Conservation (phyloP, 345 rosid genomes). For the Eucalyptus cloeziana region DNA sequence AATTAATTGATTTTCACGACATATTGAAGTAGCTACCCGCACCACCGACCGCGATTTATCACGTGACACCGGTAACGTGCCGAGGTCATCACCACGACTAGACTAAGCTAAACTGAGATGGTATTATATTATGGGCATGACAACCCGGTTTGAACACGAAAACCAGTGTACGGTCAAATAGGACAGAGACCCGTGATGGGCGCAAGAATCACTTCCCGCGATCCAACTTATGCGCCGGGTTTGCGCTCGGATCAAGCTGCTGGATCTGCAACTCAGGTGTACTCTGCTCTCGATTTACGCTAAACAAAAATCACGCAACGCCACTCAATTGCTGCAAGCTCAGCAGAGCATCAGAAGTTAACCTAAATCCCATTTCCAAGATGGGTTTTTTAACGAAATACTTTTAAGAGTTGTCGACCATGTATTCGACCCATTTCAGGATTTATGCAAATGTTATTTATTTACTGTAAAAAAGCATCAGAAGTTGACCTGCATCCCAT, state of each 20-base stretch:
- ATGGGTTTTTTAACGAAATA: not conserved
- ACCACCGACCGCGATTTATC: constrained; percentile 12
- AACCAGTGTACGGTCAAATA: constrained; percentile 8
- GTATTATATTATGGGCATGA: not conserved
- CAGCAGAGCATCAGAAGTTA: not conserved
- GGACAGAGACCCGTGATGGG: constrained; percentile 20
- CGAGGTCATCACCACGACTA: not conserved
- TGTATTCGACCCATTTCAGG: not conserved
- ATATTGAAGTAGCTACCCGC: not conserved
- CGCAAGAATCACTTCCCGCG: constrained; percentile 2
- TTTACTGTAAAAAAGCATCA: not conserved
- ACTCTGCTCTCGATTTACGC: not conserved
- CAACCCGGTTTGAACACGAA: not conserved
- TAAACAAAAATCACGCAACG: not conserved
- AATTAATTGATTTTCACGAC: not conserved
- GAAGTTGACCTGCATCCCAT: not conserved
- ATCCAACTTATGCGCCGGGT: constrained; percentile 20
- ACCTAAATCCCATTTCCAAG: not conserved
- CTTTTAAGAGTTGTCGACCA: not conserved
- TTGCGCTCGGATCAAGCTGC: not conserved
- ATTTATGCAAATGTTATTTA: not conserved
- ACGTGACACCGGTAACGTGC: not conserved
- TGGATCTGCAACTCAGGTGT: not conserved
- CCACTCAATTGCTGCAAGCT: not conserved
- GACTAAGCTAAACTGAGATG: not conserved